Percentiles rank a stretch among this genome's conserved stretches.
Conservation (phyloP, 352 stramenopile species). For the Globisporangium splendens region DNA sequence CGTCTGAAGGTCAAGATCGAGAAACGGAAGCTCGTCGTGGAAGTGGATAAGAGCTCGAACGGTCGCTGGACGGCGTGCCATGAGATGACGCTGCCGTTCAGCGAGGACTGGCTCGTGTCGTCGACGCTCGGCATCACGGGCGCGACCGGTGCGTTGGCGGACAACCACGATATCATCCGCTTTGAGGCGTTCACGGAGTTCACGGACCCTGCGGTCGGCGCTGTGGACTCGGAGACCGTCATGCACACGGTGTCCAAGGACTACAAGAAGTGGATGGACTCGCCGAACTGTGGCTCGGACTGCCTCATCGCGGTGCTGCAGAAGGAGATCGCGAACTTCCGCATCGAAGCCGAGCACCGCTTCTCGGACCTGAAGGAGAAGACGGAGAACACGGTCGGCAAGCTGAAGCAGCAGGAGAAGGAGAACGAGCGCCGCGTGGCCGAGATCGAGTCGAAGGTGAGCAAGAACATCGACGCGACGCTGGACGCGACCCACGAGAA, state of each 20-base stretch:
- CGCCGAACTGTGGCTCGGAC: conserved; percentile 68
- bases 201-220: conserved; percentile 32
- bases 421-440: conserved; percentile 73
- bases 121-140: conserved; percentile 74
- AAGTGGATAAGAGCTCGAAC: conserved; percentile 59
- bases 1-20: conserved; percentile 78
- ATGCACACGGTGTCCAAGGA: conserved; percentile 83
- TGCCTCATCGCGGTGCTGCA: conserved; percentile 74
- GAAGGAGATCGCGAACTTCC: conserved; percentile 80
- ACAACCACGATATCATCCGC: conserved; percentile 85
- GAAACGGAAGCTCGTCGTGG: conserved; percentile 46
- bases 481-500: conserved; percentile 58
- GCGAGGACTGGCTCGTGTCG: conserved; percentile 48
- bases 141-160: conserved; percentile 69
- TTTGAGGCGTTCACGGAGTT: conserved; percentile 71
- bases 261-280: conserved; percentile 83
- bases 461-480: conserved; percentile 54
- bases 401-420: conserved; percentile 70
- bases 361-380: conserved; percentile 85
- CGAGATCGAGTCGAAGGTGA: conserved; percentile 66
- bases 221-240: conserved; percentile 61
- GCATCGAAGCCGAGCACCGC: conserved; percentile 75
- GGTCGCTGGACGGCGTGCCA: conserved; percentile 66
- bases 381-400: conserved; percentile 74
- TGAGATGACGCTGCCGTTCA: conserved; percentile 63